Percentiles rank a stretch among this genome's conserved stretches.
These are phyloP conservation scores for Naganishia vishniacii DNA, from an alignment of 768 basidiomycete genomes.

Conservation along the genomic window DNA sequence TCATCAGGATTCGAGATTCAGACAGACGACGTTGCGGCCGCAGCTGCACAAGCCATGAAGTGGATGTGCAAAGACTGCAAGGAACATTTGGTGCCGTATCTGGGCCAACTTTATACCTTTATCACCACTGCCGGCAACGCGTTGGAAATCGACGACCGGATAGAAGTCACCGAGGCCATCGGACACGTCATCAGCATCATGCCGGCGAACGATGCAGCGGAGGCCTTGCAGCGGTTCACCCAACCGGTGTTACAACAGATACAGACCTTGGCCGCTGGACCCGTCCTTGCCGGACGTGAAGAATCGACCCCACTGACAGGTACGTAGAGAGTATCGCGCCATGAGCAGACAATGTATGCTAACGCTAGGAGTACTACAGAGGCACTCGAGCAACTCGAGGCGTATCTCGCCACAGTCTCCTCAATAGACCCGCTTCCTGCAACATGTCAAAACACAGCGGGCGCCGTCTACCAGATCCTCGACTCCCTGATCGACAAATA, in stretches of 20 bases:
- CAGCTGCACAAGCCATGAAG: conserved; percentile 91
- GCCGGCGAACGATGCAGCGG: conserved; percentile 80
- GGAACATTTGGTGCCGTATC: conserved; percentile 83
- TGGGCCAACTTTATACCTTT: conserved; percentile 87
- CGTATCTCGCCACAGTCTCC: conserved; percentile 77
- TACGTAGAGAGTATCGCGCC: conserved; percentile 51
- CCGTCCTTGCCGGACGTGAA: conserved; percentile 60
- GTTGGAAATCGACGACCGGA: conserved; percentile 75
- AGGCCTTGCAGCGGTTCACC: conserved; percentile 78
- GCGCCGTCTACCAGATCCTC: conserved; percentile 76
- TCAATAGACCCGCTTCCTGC: conserved; percentile 74
- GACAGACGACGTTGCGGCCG: conserved; percentile 71
- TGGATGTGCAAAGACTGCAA: conserved; percentile 96
- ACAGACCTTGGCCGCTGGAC: conserved; percentile 59
- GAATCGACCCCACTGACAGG: conserved; percentile 65
- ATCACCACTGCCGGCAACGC: conserved; percentile 70
- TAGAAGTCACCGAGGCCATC: conserved; percentile 92
- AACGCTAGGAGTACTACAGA: conserved; percentile 52
- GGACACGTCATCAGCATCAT: conserved; percentile 91
- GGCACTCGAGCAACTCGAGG: conserved; percentile 82
- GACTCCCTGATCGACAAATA: conserved; percentile 73
- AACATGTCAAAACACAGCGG: conserved; percentile 69
- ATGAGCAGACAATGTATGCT: neutral
- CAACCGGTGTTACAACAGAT: conserved; percentile 74
- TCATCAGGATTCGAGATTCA: conserved; percentile 80